Percentiles rank a stretch among this genome's conserved stretches.
Conservation (phyloP, 192 early-diverging fungal species). For the Diversispora epigaea region DNA sequence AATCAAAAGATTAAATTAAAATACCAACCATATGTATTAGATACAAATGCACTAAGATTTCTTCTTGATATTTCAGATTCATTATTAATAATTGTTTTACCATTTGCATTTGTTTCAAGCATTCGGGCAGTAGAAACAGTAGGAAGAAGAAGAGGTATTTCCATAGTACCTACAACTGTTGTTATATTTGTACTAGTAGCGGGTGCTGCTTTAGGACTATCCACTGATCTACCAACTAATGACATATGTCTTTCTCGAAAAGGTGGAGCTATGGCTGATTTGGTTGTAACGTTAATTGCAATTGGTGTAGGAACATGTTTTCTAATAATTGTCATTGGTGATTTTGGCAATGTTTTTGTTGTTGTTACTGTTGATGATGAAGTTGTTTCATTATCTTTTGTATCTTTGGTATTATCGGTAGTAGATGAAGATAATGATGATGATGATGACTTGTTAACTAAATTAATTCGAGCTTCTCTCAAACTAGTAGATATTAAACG, state of each 20-base stretch:
- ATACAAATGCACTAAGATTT: conserved; percentile 25
- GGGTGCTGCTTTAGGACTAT: conserved; percentile 44
- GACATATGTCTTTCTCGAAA: conserved; percentile 15
- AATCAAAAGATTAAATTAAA: background rate
- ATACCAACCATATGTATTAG: conserved; percentile 29
- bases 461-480: conserved; percentile 22
- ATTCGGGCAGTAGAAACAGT: conserved; percentile 15
- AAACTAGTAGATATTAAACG: conserved; percentile 33
- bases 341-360: too few relatives aligned
- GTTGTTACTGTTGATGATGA: too few relatives aligned
- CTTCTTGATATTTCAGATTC: background rate
- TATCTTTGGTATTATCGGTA: conserved; percentile 1
- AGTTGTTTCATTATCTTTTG: too few relatives aligned
- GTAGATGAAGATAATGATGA: conserved; percentile 38
- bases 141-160: conserved; percentile 36
- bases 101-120: conserved; percentile 13
- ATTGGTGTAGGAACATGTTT: too few relatives aligned
- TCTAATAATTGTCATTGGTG: too few relatives aligned
- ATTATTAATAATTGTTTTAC: background rate
- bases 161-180: conserved; percentile 43
- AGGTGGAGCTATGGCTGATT: background rate
- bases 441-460: conserved; percentile 36
- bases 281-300: background rate
- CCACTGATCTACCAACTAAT: conserved; percentile 16
- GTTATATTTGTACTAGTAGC: conserved; percentile 49